Base-by-base conservation (phyloP, 139 green algal species). In the Mesotaenium endlicherianum region DNA sequence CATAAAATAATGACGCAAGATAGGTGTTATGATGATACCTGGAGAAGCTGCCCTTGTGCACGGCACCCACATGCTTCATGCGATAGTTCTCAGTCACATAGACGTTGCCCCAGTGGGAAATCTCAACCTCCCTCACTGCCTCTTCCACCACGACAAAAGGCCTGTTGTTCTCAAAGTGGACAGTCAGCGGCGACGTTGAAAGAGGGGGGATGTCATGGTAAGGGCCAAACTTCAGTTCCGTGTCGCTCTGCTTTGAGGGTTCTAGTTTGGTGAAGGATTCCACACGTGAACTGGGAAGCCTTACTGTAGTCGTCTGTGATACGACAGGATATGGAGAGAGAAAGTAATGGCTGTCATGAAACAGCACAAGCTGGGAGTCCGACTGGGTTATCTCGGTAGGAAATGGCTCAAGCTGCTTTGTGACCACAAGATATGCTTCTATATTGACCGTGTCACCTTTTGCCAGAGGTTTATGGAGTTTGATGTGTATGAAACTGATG, bases 31-130 rank as follows among this genome's bases (percentile, higher is more conserved):
- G n/a, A n/a, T n/a, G n/a, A n/a, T 20, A 81, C 84, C 87, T 45
- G 0, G 85, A 84, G 60, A 92, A 94, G n/a, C 80, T 84, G 36
- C 92, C 92, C 76, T 83, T 90, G 81, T 93, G 90, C 47, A 80
- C 49, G 11, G 92, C 86, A 1, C 92, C 92, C 14, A 78, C 89
- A 70, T 96, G 90, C 74, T 50, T 36, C 58, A 98, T 77, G 42
- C 91, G 84, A 83, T 97, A 98, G 38, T 77, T 76, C 90, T 98
- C 95, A 86, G 95, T 93, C 70, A 98, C 91, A 49, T 96, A 94
- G 47, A 97, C 92, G 81, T 94, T 97, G 69, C 94, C 94, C 95
- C 94, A 97, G 77, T 95, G 92, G 34, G 93, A 97, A n/a, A 98
- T 76, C 85, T 97, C 89, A 8, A 98, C 92, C 88, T 97, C 94